Conservation (phyloP, 2,329 filamentous ascomycete species). For the Nemania serpens region DNA sequence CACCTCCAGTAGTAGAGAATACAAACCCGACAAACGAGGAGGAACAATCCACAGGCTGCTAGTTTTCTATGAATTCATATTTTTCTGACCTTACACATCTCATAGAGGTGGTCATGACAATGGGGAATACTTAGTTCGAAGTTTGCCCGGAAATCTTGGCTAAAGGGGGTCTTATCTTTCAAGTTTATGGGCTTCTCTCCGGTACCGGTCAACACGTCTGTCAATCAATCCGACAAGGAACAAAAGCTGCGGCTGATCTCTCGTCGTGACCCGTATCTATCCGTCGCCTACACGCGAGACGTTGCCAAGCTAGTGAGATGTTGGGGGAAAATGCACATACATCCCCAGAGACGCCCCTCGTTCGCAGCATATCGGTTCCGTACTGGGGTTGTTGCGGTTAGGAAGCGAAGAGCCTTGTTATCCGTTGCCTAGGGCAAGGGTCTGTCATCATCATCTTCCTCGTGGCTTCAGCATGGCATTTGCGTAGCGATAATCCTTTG, state of each 20-base stretch:
- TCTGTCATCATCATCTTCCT: slow-evolving; percentile 12
- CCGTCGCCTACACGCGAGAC: neutral
- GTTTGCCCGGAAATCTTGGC: neutral
- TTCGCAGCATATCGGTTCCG: neutral
- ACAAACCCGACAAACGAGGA: no score
- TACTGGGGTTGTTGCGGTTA: no score
- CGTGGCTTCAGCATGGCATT: neutral
- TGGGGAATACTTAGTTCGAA: neutral
- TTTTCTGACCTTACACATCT: neutral
- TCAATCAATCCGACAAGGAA: neutral
- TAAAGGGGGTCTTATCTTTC: neutral
- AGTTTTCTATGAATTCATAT: neutral
- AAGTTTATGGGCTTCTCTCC: neutral
- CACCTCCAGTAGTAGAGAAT: slow-evolving; percentile 3
- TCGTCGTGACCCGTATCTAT: neutral
- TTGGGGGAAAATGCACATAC: neutral
- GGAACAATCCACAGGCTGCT: no score
- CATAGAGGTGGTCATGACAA: no score
- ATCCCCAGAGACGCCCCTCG: neutral
- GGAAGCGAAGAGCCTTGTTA: neutral
- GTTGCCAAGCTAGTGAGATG: slow-evolving; percentile 16
- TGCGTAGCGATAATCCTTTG: slow-evolving; percentile 11
- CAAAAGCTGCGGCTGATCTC: neutral
- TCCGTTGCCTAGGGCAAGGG: neutral
- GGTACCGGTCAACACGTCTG: neutral